Conservation (phyloP, 1,139 yeast genomes). For the Pichia sp. region DNA sequence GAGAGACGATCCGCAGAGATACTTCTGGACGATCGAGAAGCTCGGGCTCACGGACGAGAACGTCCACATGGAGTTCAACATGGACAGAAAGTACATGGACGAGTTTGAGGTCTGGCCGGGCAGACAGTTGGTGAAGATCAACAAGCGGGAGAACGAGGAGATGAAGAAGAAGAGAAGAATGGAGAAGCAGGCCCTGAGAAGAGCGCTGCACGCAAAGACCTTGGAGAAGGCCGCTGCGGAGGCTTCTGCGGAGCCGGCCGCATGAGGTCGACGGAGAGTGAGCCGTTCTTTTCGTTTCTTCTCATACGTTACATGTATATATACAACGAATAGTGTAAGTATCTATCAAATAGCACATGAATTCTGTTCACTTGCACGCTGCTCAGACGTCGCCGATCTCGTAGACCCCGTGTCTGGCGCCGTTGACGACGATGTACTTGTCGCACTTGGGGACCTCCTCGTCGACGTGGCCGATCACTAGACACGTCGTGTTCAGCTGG, state of each 20-base stretch:
- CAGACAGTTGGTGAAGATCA: constrained; percentile 40
- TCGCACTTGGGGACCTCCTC: constrained; percentile 59
- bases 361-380: not conserved
- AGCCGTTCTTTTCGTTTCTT: not conserved
- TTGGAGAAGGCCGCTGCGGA: not conserved
- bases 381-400: constrained; percentile 27
- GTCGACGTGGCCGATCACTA: constrained; percentile 73
- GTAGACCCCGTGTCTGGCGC: constrained; percentile 30
- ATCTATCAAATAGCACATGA: not conserved
- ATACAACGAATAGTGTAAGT: not conserved
- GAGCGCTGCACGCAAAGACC: constrained; percentile 13
- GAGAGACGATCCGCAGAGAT: constrained; percentile 70
- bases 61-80: constrained; percentile 72
- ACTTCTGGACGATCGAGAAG: constrained; percentile 81
- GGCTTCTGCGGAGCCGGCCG: not conserved
- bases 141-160: constrained; percentile 41
- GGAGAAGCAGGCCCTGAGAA: constrained; percentile 35
- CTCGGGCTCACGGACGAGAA: constrained; percentile 82
- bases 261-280: not conserved
- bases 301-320: constrained; percentile 1
- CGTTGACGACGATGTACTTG: constrained; percentile 40
- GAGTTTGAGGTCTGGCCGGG: constrained; percentile 81
- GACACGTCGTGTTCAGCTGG: constrained; percentile 53
- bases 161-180: constrained; percentile 40
- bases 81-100: constrained; percentile 81